Conservation (phyloP, 768 basidiomycete species). For the Mycena filopes region DNA sequence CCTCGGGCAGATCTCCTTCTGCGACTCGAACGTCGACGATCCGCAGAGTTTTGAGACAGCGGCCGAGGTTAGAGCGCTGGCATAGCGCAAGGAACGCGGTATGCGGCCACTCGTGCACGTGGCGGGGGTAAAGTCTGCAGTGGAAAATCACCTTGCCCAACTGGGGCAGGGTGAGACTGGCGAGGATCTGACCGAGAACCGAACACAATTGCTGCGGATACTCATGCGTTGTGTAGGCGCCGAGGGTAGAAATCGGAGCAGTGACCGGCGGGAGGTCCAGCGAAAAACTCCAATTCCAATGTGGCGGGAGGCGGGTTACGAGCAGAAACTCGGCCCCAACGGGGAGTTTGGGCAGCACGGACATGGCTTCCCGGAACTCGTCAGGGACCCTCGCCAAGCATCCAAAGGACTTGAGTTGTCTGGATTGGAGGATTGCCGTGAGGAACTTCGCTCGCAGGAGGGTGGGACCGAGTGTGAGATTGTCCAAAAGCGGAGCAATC, state of each 20-base stretch:
- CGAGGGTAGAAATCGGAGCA: conserved; percentile 5
- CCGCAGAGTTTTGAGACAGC: conserved; percentile 8
- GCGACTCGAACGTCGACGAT: conserved; percentile 9
- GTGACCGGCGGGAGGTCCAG: background rate
- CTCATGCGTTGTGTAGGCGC: background rate
- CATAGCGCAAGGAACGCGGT: conserved; percentile 11
- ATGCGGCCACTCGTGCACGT: conserved; percentile 12
- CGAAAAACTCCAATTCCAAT: conserved; percentile 7
- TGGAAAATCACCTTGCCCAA: background rate
- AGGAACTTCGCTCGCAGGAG: background rate
- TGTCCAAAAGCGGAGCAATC: conserved; percentile 4
- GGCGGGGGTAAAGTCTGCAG: background rate
- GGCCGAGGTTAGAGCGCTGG: conserved; percentile 6
- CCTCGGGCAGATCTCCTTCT: background rate
- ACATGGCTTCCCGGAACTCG: conserved; percentile 1
- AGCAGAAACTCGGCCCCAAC: background rate
- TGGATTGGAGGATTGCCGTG: background rate
- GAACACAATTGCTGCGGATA: background rate
- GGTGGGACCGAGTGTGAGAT: background rate
- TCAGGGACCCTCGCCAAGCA: background rate
- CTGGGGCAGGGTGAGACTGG: conserved; percentile 8
- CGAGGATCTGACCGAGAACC: background rate
- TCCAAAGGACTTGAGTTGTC: background rate
- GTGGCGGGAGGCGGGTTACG: background rate
- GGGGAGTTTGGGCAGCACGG: conserved; percentile 1